A percentile compares a stretch with the other conserved stretches of the same genome.
Evolutionary conservation across 148 eudicot species (phyloP).

Genomic region (Oxyria digyna): DNA sequence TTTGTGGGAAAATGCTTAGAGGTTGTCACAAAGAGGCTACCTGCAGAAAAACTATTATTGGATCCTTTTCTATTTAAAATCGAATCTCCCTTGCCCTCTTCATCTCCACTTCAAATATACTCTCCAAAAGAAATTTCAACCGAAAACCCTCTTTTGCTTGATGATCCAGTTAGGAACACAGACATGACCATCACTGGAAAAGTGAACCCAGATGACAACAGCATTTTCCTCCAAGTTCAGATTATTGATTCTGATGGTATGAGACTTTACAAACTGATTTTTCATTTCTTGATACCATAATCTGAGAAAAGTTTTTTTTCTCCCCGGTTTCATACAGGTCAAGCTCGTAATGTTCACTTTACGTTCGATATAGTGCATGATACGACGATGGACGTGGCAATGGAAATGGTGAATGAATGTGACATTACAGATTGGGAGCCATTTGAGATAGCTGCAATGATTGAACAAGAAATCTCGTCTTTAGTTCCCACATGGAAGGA

Average conservation of each 20-base stretch:
- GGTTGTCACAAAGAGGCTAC: slow-evolving; percentile 46
- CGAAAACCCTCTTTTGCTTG: slow-evolving; percentile 18
- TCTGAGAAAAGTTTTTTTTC: background rate
- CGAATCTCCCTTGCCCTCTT: slow-evolving; percentile 14
- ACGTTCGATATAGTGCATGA: slow-evolving; percentile 50
- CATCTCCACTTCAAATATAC: slow-evolving; percentile 15
- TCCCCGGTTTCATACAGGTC: slow-evolving; percentile 19
- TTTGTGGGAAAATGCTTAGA: slow-evolving; percentile 66
- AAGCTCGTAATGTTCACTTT: slow-evolving; percentile 43
- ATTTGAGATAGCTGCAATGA: slow-evolving; percentile 55
- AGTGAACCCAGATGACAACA: slow-evolving; percentile 43
- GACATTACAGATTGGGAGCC: slow-evolving; percentile 69
- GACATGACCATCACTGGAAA: slow-evolving; percentile 76
- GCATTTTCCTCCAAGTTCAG: slow-evolving; percentile 55
- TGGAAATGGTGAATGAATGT: slow-evolving; percentile 74
- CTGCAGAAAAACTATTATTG: slow-evolving; percentile 46
- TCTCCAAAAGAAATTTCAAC: slow-evolving; percentile 10
- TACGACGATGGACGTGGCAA: slow-evolving; percentile 56
- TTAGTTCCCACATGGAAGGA: slow-evolving; percentile 46
- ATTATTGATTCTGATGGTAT: slow-evolving; percentile 54
- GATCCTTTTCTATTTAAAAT: slow-evolving; percentile 62
- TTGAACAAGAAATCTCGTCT: slow-evolving; percentile 45
- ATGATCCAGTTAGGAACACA: slow-evolving; percentile 23
- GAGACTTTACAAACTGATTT: background rate
- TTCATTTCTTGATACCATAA: too few relatives aligned